Conservation (phyloP, 2,329 filamentous ascomycete species). For the Aureobasidium sp. region DNA sequence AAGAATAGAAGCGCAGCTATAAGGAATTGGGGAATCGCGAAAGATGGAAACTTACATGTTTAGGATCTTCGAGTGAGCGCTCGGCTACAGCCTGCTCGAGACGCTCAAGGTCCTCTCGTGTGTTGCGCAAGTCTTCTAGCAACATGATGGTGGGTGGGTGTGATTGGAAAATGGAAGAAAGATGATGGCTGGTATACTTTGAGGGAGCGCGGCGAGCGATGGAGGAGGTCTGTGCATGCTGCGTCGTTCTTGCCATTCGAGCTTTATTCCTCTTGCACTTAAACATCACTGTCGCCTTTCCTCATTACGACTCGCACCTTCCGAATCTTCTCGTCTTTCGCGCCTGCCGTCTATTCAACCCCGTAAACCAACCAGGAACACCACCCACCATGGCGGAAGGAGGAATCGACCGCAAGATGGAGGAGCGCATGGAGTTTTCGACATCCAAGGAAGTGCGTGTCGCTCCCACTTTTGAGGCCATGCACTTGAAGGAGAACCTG, state of each 20-base stretch:
- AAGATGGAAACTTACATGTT: slow-evolving; percentile 41
- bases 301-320: not conserved
- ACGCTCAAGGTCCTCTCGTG: slow-evolving; percentile 94
- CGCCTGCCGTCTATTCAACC: not conserved
- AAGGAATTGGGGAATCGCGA: not conserved
- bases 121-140: slow-evolving; percentile 84
- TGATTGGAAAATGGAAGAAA: not conserved
- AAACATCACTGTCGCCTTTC: not conserved
- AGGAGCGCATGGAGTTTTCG: slow-evolving; percentile 96
- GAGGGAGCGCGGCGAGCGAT: slow-evolving; percentile 2
- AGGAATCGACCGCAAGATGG: slow-evolving; percentile 80
- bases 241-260: slow-evolving; percentile 4
- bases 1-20: not conserved
- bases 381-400: slow-evolving; percentile 73
- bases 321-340: not conserved
- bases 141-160: slow-evolving; percentile 47
- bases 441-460: slow-evolving; percentile 97
- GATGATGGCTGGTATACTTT: not conserved
- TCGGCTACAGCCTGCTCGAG: slow-evolving; percentile 91
- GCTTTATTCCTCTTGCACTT: slow-evolving; percentile 2
- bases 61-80: slow-evolving; percentile 79
- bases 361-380: not conserved
- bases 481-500: slow-evolving; percentile 96
- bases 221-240: slow-evolving; percentile 6
- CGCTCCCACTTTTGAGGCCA: slow-evolving; percentile 86